Conservation (phyloP, 2,329 filamentous ascomycete species). For the Drechslera avenae region DNA sequence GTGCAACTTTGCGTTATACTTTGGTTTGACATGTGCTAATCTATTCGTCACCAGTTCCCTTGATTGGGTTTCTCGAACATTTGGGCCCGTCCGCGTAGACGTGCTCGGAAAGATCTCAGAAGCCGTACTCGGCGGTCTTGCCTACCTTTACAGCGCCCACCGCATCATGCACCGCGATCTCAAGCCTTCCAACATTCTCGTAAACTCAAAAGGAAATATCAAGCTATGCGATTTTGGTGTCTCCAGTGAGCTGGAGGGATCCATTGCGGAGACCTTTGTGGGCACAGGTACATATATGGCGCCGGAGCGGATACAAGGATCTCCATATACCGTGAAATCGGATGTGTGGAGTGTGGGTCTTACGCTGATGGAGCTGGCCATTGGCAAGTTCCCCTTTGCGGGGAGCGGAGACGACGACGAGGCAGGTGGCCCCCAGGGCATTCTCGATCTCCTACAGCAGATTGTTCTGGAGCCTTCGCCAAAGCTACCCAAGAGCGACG, state of each 20-base stretch:
- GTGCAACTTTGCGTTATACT: constrained; percentile 44
- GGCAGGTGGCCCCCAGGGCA: constrained; percentile 79
- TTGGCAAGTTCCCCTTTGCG: constrained; percentile 95
- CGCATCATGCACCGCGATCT: constrained; percentile 99
- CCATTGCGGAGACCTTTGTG: constrained; percentile 96
- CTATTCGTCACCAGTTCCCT: constrained; percentile 67
- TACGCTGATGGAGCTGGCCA: constrained; percentile 94
- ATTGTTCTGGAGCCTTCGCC: constrained; percentile 97
- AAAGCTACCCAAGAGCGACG: constrained; percentile 92
- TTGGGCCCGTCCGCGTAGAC: constrained; percentile 93
- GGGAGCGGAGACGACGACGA: constrained; percentile 77
- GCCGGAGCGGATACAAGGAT: constrained; percentile 94
- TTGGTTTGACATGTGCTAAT: constrained; percentile 18
- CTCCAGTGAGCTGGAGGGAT: constrained; percentile 97
- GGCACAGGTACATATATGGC: constrained; percentile 99
- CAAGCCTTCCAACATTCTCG: constrained; percentile 95
- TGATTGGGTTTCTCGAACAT: constrained; percentile 90
- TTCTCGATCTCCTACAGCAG: constrained; percentile 92
- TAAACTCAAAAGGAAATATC: constrained; percentile 92
- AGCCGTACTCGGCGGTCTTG: constrained; percentile 88
- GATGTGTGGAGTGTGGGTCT: constrained; percentile 99
- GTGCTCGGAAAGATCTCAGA: constrained; percentile 98
- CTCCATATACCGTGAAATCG: constrained; percentile 96
- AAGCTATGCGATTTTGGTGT: constrained; percentile 99
- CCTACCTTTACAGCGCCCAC: constrained; percentile 92